Base-by-base conservation (phyloP, 2,329 filamentous ascomycete species). In the Nemania serpens region DNA sequence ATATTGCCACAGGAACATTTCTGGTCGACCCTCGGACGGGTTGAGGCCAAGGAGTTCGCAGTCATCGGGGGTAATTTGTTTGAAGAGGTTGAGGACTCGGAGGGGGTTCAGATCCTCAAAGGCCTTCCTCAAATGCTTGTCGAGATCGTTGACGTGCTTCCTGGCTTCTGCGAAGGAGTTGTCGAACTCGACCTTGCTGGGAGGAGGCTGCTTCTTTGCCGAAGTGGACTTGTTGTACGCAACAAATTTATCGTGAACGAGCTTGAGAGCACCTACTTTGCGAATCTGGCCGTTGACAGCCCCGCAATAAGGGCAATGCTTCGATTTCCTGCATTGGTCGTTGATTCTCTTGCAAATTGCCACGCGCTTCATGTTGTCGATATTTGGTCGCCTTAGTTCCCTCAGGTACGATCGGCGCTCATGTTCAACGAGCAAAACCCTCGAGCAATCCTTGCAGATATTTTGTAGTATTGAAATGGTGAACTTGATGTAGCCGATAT, bases 1-100 rank as follows among this genome's bases (percentile, higher is more conserved):
- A 71, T 93, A 96, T 73, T 97, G 93, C 95, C 95, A 99, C 46
- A 99, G 87, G 75, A 98, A 96, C 88, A 96, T 96, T 74, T 99
- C 95, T 0, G 95, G 95, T 17, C 93, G 85, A 11, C 92, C 92
- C 69, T 97, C 93, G 13, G 86, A 83, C 1, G 93, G 91, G 70
- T 97, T 88, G 69, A 99, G 85, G 4, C 94, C 94, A 1, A 99
- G 82, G 20, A 99, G 82, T 75, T 98, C 93, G 74, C 94, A 97
- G 74, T 99, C 95, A 7, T 86, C 85, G 2, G 90, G 85, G 12
- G 87, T 89, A 58, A 99, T 92, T 71, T 90, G 88, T 75, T 93
- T 93, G 80, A 99, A 97, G 34, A 99, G 84, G 68, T 96, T 96
- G 58, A 98, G 79, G 1, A 96, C 91, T 61, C 91, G 84, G 22